phyloP scores from a whole-genome alignment of 2,329 filamentous ascomycete species.

The Periconia sp. region DNA sequence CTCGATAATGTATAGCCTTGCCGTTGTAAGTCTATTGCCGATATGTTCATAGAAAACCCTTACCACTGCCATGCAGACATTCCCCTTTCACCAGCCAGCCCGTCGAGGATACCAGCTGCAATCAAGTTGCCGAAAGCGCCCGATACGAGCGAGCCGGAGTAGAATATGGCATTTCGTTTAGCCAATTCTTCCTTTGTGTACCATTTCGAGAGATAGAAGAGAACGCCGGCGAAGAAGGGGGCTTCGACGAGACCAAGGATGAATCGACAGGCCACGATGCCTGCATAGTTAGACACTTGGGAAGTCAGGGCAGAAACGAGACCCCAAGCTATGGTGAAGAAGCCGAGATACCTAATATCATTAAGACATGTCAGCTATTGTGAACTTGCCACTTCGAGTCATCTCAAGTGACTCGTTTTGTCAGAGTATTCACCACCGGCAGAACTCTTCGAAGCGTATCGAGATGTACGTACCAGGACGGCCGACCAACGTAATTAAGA shows the following conservation, averaged over 20 bases:
- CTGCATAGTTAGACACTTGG: conserved; percentile 29
- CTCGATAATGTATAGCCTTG: conserved; percentile 45
- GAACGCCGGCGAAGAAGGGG: conserved; percentile 22
- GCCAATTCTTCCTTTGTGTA: conserved; percentile 61
- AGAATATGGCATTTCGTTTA: conserved; percentile 59
- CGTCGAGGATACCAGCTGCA: conserved; percentile 56
- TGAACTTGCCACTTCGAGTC: no score
- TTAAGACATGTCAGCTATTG: no score
- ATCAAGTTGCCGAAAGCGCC: conserved; percentile 61
- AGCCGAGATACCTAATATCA: conserved; percentile 62
- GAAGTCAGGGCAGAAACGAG: conserved; percentile 52
- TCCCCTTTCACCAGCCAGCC: conserved; percentile 37
- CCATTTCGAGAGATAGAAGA: conserved; percentile 48
- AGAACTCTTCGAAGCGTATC: no score
- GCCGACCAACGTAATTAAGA: conserved; percentile 57
- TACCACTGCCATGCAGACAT: conserved; percentile 44
- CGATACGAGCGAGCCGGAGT: conserved; percentile 57
- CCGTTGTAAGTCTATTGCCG: no score
- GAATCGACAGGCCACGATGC: conserved; percentile 21
- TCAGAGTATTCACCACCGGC: no score
- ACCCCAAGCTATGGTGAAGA: conserved; percentile 53
- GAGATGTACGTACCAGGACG: no score
- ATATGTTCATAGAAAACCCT: neutral
- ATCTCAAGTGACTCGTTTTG: no score
- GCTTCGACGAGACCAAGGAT: conserved; percentile 17